Evolutionary conservation across 192 early-diverging fungal species (phyloP), one percentile per base, ranked within the genome.

Genomic region (Umbelopsis ramanniana): DNA sequence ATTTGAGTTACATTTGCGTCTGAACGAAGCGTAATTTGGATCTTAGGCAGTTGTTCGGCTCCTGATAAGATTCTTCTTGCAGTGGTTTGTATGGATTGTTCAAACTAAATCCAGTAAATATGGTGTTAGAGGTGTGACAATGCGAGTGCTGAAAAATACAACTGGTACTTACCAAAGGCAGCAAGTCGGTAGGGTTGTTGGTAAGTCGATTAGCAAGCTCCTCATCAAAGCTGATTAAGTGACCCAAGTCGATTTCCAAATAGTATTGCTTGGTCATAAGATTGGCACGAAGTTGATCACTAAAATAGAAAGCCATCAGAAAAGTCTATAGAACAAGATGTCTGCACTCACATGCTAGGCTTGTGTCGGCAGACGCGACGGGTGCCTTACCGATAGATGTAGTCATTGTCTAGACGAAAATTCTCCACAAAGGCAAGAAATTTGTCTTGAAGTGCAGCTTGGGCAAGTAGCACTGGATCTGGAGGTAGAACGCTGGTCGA

Each of bases 221-320:
- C 78, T 94, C 93, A 79, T 97, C 92, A 74, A 83, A 97, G 55
- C 84, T 87, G 38, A 91, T 89, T 72, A 98, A 82, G 76, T 97
- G 92, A 47, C 87, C 89, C 80, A 99, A 83, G 72, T 95, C 92
- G 15, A 99, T 93, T 73, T 99, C 89, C 54, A 99, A 79, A 72
- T 90, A 88, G 72, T 90, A 85, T 52, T 92, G 88, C 72, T 91
- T 88, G 43, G 92, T 80, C 53, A 91, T 86, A 29, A 91, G 74
- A 83, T 98, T 97, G 70, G 94, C 88, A 37, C 88, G 88, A 66
- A 97, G 87, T 85, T 96, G 95, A 83, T 99, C 95, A 83, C 96
- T 69, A 43, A 0, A 24, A 69, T 50, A 53, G 47, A 43, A 23
- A 19, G 17, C 7, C 22, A 37, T 46, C 11, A 29, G 26, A 46